Conservation (phyloP, 2,329 filamentous ascomycete species). For the Xylariaceae sp. region DNA sequence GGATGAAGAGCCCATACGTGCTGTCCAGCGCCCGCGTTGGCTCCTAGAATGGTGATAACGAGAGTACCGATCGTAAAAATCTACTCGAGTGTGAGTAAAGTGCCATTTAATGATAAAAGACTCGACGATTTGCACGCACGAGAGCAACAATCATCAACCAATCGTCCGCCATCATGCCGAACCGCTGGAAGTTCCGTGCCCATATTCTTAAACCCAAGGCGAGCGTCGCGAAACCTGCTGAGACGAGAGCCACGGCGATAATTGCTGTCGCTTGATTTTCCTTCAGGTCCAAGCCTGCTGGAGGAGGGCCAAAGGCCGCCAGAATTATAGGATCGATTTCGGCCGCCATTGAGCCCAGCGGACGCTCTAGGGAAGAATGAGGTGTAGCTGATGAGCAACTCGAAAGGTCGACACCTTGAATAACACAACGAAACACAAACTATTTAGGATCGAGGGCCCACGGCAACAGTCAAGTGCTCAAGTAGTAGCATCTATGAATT, state of each 20-base stretch:
- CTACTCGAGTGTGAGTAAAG: slow-evolving; percentile 6
- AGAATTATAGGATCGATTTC: slow-evolving; percentile 20
- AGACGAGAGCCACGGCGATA: slow-evolving; percentile 21
- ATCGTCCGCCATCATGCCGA: slow-evolving; percentile 25
- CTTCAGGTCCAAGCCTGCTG: slow-evolving; percentile 15
- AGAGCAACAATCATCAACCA: slow-evolving; percentile 24
- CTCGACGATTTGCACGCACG: slow-evolving; percentile 14
- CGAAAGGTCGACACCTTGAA: too few relatives aligned
- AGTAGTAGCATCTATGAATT: too few relatives aligned
- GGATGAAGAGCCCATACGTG: slow-evolving; percentile 22
- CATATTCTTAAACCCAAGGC: slow-evolving; percentile 21
- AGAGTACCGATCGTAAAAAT: slow-evolving; percentile 20
- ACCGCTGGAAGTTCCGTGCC: slow-evolving; percentile 20
- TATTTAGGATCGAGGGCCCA: too few relatives aligned
- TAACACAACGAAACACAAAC: too few relatives aligned
- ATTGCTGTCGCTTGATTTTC: slow-evolving; percentile 18
- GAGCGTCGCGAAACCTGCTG: slow-evolving; percentile 18
- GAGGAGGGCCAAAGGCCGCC: slow-evolving; percentile 18
- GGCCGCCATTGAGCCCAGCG: neutral
- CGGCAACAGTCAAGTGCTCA: too few relatives aligned
- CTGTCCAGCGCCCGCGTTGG: slow-evolving; percentile 21
- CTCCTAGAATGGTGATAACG: slow-evolving; percentile 22
- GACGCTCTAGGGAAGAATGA: too few relatives aligned
- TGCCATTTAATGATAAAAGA: neutral
- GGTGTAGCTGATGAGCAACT: too few relatives aligned